Evolutionary conservation across 371 early-diverging fungal species (phyloP).

Genomic region (Zychaea mexicana): DNA sequence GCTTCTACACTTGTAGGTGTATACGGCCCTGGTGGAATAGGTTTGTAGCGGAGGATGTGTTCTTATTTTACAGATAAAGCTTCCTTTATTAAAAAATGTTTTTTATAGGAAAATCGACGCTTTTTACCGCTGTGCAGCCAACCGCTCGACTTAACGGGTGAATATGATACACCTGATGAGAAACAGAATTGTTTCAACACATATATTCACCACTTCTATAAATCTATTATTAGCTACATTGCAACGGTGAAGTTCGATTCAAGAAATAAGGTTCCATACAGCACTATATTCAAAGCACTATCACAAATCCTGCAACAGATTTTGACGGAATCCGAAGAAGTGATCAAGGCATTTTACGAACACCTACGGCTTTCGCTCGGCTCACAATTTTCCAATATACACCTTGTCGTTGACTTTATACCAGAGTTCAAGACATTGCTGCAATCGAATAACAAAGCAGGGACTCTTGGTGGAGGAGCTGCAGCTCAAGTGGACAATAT

Average conservation of each 20-base stretch:
- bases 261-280: constrained; percentile 43
- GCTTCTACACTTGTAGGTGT: constrained; percentile 29
- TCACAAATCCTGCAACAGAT: constrained; percentile 49
- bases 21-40: constrained; percentile 43
- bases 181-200: no score
- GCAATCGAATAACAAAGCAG: constrained; percentile 11
- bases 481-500: constrained; percentile 34
- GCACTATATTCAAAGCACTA: constrained; percentile 37
- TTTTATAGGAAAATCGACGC: constrained; percentile 47
- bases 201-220: no score
- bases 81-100: neutral
- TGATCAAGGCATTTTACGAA: constrained; percentile 34
- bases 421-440: constrained; percentile 41
- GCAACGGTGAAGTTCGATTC: constrained; percentile 44
- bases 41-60: no score
- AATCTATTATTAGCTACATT: constrained; percentile 26
- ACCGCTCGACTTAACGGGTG: constrained; percentile 46
- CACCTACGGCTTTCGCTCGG: constrained; percentile 32
- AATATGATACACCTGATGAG: neutral
- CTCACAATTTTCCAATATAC: constrained; percentile 36
- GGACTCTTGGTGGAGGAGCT: constrained; percentile 1
- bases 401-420: constrained; percentile 34
- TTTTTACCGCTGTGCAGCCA: constrained; percentile 35
- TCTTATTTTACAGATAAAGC: no score
- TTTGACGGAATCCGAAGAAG: constrained; percentile 43